Evolutionary conservation across 2,329 filamentous ascomycete genomes (phyloP), one percentile per base, ranked within the genome.

Genomic region (Trichoderma atroviride): DNA sequence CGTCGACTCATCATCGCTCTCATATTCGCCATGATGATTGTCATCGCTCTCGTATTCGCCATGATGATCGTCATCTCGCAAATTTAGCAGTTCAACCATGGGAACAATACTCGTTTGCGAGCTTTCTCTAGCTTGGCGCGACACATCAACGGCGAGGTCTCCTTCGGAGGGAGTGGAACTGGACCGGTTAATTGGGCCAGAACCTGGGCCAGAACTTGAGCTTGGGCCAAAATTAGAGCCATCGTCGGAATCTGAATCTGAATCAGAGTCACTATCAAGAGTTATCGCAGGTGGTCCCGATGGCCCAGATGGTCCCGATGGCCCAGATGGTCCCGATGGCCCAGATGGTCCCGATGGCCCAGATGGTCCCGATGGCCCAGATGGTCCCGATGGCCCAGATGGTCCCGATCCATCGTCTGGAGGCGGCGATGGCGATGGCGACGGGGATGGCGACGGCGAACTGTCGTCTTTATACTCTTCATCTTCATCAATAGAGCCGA

Each of bases 1-100:
- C 2, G 66, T 62, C 22, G 52, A 47, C 16, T 61, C 66, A 57
- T 61, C 60, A n/a, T 69, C 59, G 33, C 55, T 56, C 37, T 40
- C 47, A n/a, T 47, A 16, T 43, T 37, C 57, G 29, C 6, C 2
- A 24, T 24, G 59, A 16, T 29, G 13, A 11, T 19, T n/a, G 14
- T n/a, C 11, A 40, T 62, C 62, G 33, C 55, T 56, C 37, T 40
- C 47, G 29, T 47, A 16, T 43, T 37, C 57, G 29, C 6, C 2
- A 24, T 24, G 59, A 16, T 29, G 13, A 11, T 19, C 27, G 14
- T n/a, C 11, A 40, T 62, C 62, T 29, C 31, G 43, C 7, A 52
- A 13, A 14, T 27, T 55, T 13, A 55, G 62, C 31, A 24, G n/a
- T 14, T 37, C 31, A 10, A 69, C 2, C 24, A n/a, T 22, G 9